Conservation (phyloP, 106 monocot genomes). For the Apostasia ramifera region DNA sequence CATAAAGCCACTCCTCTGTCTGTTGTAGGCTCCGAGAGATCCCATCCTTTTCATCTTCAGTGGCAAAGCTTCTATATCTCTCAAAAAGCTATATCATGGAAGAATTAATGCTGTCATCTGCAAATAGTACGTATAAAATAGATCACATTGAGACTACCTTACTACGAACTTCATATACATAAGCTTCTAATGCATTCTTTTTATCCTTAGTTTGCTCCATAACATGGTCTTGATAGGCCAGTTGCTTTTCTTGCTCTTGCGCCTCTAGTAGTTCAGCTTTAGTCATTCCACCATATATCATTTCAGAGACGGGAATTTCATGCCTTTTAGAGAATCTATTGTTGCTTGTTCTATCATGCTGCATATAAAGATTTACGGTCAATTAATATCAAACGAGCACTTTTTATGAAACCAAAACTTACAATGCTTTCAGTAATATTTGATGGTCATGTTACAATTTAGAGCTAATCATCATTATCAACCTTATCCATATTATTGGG, state of each 20-base stretch:
- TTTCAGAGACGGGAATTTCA: constrained; percentile 45
- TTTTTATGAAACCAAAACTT: not conserved
- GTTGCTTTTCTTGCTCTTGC: constrained; percentile 43
- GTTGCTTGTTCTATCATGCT: constrained; percentile 20
- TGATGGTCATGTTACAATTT: too few species aligned
- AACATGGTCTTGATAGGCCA: constrained; percentile 66
- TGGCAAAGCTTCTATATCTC: constrained; percentile 76
- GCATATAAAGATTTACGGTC: not conserved
- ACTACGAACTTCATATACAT: constrained; percentile 81
- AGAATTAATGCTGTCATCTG: not conserved
- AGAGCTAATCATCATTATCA: too few species aligned
- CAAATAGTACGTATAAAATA: not conserved
- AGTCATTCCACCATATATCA: constrained; percentile 51
- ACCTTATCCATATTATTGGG: too few species aligned
- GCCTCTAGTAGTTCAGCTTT: constrained; percentile 34
- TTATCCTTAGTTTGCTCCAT: constrained; percentile 84
- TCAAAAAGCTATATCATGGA: constrained; percentile 59
- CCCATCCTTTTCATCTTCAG: constrained; percentile 68
- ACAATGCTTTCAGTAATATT: too few species aligned
- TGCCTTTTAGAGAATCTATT: constrained; percentile 26
- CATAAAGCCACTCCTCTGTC: constrained; percentile 95
- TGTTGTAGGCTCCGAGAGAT: constrained; percentile 59
- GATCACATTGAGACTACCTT: constrained; percentile 43
- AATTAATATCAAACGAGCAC: not conserved
- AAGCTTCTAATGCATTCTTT: constrained; percentile 82